Percentiles rank a stretch among this genome's conserved stretches.
Conservation (phyloP, 164 flowering plant genomes). For the Macadamia tetraphylla region DNA sequence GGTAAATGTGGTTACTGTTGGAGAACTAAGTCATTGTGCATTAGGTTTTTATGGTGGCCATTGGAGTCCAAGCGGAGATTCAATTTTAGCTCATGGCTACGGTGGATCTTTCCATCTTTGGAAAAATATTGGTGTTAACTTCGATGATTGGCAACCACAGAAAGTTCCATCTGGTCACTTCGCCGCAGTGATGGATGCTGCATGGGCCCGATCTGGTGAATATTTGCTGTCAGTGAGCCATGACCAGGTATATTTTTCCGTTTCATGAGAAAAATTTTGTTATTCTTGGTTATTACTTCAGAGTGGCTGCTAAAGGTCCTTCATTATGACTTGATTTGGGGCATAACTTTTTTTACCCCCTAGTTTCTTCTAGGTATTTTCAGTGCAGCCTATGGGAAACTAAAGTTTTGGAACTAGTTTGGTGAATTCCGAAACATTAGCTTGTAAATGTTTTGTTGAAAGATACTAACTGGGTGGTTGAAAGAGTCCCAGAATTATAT, state of each 20-base stretch:
- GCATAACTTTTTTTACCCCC: neutral
- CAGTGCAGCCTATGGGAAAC: no score
- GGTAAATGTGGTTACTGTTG: conserved; percentile 95
- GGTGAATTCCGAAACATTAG: no score
- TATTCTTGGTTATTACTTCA: neutral
- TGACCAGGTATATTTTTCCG: conserved; percentile 63
- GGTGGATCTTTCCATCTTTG: conserved; percentile 97
- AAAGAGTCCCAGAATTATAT: no score
- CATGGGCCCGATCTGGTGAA: conserved; percentile 74
- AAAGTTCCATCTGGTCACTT: conserved; percentile 92
- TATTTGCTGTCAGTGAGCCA: conserved; percentile 83
- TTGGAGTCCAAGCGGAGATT: conserved; percentile 75
- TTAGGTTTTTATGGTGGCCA: conserved; percentile 96
- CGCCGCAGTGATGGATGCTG: conserved; percentile 76
- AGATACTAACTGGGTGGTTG: no score
- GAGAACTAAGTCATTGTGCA: conserved; percentile 95
- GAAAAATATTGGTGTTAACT: conserved; percentile 64
- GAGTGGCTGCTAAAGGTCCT: neutral
- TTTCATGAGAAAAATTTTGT: neutral
- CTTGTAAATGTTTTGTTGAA: no score
- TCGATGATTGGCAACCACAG: conserved; percentile 89
- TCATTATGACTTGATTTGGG: neutral
- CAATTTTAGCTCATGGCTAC: conserved; percentile 91
- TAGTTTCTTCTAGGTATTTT: no score
- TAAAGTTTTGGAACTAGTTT: no score